Evolutionary conservation across 192 early-diverging fungal genomes (phyloP).

Genomic region (Backusella tarrabulga): DNA sequence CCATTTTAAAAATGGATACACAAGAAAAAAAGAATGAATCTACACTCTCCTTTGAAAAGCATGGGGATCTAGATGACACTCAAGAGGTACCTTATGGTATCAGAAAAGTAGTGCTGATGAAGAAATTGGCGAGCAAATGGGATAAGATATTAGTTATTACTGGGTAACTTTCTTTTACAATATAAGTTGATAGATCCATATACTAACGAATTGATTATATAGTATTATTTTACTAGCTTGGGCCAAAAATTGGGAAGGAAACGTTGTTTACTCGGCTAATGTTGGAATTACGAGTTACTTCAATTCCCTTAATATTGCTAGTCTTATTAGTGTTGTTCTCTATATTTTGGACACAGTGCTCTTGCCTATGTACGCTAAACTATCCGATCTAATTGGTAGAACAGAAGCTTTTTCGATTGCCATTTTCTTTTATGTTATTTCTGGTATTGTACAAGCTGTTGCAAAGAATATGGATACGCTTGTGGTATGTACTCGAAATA

Average conservation of each 20-base stretch:
- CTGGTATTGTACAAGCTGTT: neutral
- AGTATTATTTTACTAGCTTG: slow-evolving; percentile 9
- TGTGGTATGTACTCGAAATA: slow-evolving; percentile 9
- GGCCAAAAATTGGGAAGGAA: slow-evolving; percentile 19
- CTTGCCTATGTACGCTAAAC: slow-evolving; percentile 18
- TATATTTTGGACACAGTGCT: slow-evolving; percentile 15
- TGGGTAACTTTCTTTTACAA: neutral
- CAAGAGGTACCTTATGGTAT: neutral
- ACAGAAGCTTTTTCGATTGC: neutral
- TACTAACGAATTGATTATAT: neutral
- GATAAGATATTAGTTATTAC: slow-evolving; percentile 14
- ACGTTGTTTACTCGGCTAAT: neutral
- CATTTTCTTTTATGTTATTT: slow-evolving; percentile 1
- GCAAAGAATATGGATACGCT: neutral
- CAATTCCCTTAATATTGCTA: slow-evolving; percentile 1
- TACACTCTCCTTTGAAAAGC: neutral
- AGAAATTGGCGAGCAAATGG: neutral
- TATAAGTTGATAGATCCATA: neutral
- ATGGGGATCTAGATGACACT: neutral
- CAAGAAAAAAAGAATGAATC: neutral
- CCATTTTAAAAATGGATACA: neutral
- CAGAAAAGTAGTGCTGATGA: slow-evolving; percentile 2
- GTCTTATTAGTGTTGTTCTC: slow-evolving; percentile 6
- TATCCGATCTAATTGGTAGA: slow-evolving; percentile 25
- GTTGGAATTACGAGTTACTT: neutral